Conservation (phyloP, 2,329 filamentous ascomycete genomes). For the Colletotrichum sp. region DNA sequence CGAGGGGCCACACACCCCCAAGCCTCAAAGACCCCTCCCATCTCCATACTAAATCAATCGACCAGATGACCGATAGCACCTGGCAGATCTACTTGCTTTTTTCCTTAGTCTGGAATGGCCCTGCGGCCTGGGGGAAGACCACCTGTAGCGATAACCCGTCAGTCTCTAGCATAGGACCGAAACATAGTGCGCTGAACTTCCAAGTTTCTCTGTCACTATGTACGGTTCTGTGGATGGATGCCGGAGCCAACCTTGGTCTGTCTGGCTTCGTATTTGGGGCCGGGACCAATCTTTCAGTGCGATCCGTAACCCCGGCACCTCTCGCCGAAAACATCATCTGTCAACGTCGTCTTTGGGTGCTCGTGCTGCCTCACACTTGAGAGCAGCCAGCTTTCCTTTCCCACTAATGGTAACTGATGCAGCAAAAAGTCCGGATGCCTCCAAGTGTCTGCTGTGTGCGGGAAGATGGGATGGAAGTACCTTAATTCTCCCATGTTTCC, state of each 20-base stretch:
- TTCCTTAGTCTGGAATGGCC: neutral
- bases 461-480: conserved; percentile 8
- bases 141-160: neutral
- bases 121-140: neutral
- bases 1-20: neutral
- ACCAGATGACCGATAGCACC: conserved; percentile 16
- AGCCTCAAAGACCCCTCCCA: conserved; percentile 13
- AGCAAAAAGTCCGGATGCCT: neutral
- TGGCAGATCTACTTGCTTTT: conserved; percentile 17
- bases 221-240: neutral
- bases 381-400: neutral
- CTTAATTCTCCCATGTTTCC: conserved; percentile 18
- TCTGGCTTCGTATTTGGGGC: neutral
- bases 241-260: neutral
- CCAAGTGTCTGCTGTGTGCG: neutral
- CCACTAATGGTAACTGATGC: neutral
- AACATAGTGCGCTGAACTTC: neutral
- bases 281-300: neutral
- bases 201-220: neutral
- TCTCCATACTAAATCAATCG: conserved; percentile 17
- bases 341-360: neutral
- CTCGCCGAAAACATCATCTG: neutral
- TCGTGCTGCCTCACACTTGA: neutral
- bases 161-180: neutral
- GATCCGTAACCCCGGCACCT: neutral